Conservation (phyloP, 805 yeast species). For the Wickerhamiella kurtzmanii region DNA sequence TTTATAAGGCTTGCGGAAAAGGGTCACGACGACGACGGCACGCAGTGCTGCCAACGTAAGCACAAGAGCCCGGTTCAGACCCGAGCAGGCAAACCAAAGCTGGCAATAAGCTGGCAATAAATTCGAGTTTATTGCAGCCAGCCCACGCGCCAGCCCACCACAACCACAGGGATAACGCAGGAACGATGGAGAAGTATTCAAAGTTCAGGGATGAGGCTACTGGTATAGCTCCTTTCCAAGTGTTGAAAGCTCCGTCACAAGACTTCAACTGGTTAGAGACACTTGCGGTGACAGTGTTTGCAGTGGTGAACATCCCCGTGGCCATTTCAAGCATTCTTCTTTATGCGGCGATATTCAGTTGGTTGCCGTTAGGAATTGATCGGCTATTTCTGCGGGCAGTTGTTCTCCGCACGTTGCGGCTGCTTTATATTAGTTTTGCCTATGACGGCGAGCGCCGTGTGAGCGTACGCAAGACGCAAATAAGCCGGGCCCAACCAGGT, state of each 20-base stretch:
- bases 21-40: not conserved
- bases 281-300: conserved; percentile 43
- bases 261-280: conserved; percentile 1
- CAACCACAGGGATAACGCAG: not conserved
- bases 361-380: conserved; percentile 8
- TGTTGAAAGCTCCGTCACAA: conserved; percentile 22
- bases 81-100: too few relatives aligned
- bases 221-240: conserved; percentile 79
- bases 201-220: conserved; percentile 81
- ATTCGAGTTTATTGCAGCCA: too few relatives aligned
- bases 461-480: conserved; percentile 25
- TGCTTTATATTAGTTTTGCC: conserved; percentile 22
- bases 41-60: too few relatives aligned
- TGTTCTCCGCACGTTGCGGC: conserved; percentile 12
- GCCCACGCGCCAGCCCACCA: too few relatives aligned
- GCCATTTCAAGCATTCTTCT: conserved; percentile 52
- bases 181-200: conserved; percentile 64
- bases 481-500: conserved; percentile 20
- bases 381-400: conserved; percentile 6
- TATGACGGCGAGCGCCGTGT: conserved; percentile 38
- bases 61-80: too few relatives aligned
- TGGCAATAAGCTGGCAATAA: too few relatives aligned
- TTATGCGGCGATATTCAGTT: conserved; percentile 6
- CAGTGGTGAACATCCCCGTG: conserved; percentile 67
- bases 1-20: not conserved